Evolutionary conservation across 2,329 filamentous ascomycete genomes (phyloP), one percentile per base, ranked within the genome.

Genomic region (Phialemoniopsis sp.): DNA sequence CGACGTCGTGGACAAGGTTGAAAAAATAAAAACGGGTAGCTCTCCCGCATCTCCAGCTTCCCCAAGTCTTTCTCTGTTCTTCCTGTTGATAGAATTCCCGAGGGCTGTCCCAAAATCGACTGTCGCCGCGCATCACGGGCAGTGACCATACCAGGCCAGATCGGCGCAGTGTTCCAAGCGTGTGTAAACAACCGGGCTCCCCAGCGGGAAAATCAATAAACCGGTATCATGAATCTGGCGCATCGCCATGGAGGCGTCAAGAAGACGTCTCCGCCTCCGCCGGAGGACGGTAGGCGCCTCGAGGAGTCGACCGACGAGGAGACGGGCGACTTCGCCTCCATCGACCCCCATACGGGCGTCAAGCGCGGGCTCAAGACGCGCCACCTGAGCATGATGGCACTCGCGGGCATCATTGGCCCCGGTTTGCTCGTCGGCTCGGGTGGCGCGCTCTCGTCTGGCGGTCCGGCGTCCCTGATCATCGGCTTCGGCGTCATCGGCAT

Each of bases 341-440:
- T 79, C 54, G 74, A 85, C 60, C 73, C 79, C 17, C 65, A 81
- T 40, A 78, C 72, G 44, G 78, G 84, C 26, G 80, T 87, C 49
- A 84, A 80, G 64, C 74, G 82, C 42, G 82, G 80, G 2, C 70
- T 87, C 39, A 84, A 85, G 60, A 84, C 80, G 29, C 68, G 80
- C 7, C 80, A 86, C 56, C 58, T 86, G 12, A 77, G 71, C 44
- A 85, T 87, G 73, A 78, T 80, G 74, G 76, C 76, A 6, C 57
- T 80, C 48, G 82, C 72, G 46, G 79, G 66, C 51, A 83, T 69
- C 63, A 80, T 74, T 44, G 85, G 86, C 0, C 83, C 85, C 4
- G 85, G 85, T 16, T 66, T 89, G 31, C 71, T 89, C 4, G 80
- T 89, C 39, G 85, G 85, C 13, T 75, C 82, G 3, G 85, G 86